Percentiles rank a stretch among this genome's conserved stretches.
These are phyloP conservation scores for Arthroderma uncinatum DNA, from an alignment of 2,329 filamentous ascomycete genomes.

Conservation along the genomic window DNA sequence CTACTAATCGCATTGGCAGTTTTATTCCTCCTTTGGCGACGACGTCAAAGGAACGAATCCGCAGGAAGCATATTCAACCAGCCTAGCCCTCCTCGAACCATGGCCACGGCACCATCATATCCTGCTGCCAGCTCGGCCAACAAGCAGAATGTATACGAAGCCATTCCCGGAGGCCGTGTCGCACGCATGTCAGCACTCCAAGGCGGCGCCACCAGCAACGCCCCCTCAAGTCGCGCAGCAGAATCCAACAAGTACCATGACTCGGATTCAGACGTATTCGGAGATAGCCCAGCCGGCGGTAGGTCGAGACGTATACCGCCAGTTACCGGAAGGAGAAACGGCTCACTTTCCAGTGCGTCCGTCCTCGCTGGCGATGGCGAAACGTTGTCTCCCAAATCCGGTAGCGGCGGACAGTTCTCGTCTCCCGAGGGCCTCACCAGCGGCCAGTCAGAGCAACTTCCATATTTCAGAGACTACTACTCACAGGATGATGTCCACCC, in stretches of 20 bases:
- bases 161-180: constrained; percentile 77
- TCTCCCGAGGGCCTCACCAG: constrained; percentile 75
- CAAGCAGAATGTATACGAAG: constrained; percentile 50
- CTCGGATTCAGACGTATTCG: constrained; percentile 56
- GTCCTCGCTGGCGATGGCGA: constrained; percentile 57
- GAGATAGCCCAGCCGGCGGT: constrained; percentile 60
- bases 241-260: constrained; percentile 42
- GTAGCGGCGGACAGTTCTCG: constrained; percentile 61
- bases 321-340: constrained; percentile 54
- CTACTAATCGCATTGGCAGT: constrained; percentile 57
- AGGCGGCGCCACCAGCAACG: constrained; percentile 50
- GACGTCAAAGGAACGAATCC: constrained; percentile 48
- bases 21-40: constrained; percentile 43
- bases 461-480: constrained; percentile 98
- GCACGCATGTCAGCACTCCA: constrained; percentile 93
- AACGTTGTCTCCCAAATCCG: constrained; percentile 55
- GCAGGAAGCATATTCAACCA: constrained; percentile 73
- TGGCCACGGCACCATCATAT: constrained; percentile 35
- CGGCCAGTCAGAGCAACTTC: constrained; percentile 87
- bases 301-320: constrained; percentile 37
- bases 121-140: constrained; percentile 21
- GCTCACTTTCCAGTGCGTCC: constrained; percentile 81
- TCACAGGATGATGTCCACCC: constrained; percentile 93
- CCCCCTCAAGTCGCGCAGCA: constrained; percentile 43
- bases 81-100: constrained; percentile 55